Base-by-base conservation (phyloP, 805 yeast species). In the Wickerhamiella lipophila region DNA sequence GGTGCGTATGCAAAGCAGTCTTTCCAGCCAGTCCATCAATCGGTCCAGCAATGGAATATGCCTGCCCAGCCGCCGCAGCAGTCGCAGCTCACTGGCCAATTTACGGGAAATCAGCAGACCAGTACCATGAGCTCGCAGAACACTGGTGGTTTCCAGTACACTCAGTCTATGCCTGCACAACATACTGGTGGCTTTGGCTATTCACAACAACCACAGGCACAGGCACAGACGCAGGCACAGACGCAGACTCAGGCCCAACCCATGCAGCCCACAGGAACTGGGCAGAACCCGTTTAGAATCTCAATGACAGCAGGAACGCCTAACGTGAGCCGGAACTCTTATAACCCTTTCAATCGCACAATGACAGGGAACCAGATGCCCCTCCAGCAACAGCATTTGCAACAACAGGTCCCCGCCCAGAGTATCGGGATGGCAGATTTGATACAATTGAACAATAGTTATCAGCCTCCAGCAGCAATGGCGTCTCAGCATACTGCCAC, bases 11-110 rank as follows among this genome's bases (percentile, higher is more conserved):
- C 38, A n/a, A 32, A 15, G 21, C 38, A 32, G 26, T 6, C 43
- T 19, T 23, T 27, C 30, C 27, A 29, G 22, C 26, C 43, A 12
- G 36, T 32, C 30, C 45, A 40, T 23, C 27, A 12, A 2, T n/a
- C 48, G 16, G 42, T 11, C 13, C 35, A n/a, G 21, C 35, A 19
- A 34, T 15, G 15, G 36, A 16, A 8, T 34, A 18, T 13, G 36
- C 26, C 16, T 5, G 5, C 19, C 9, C 36, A 30, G 25, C 46
- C 6, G 25, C 32, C 6, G 13, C 26, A 23, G 26, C 26, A 23
- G 26, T n/a, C n/a, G n/a, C 46, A 27, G 46, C 40, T 43, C 13
- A 34, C 47, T 22, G 40, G 40, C 32, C 47, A 43, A 36, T 23
- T 12, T 32, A 45, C 48, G 3, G 48, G 42, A 38, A 30, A 42